Conservation (phyloP, 192 early-diverging fungal species). For the Physocladia obscura region DNA sequence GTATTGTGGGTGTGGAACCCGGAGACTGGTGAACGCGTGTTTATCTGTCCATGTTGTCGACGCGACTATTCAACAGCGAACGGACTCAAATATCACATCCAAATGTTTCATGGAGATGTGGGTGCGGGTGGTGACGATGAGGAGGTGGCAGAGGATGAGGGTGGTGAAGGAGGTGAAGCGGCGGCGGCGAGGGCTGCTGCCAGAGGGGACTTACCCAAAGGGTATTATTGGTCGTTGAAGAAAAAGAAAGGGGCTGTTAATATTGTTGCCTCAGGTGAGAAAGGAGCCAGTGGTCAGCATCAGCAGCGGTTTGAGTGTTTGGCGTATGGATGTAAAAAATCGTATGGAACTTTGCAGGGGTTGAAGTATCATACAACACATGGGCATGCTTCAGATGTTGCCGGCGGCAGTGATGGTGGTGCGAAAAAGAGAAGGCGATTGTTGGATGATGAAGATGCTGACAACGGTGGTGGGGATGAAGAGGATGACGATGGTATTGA, state of each 20-base stretch:
- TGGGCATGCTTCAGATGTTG: no score
- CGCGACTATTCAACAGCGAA: not conserved
- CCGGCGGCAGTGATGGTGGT: no score
- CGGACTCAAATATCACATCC: not conserved
- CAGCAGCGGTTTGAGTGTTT: not conserved
- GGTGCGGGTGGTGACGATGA: not conserved
- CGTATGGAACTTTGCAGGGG: not conserved
- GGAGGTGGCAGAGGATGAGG: not conserved
- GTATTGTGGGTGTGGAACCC: conserved; percentile 6
- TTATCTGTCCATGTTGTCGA: conserved; percentile 1
- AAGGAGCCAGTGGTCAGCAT: no score
- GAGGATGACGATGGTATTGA: no score
- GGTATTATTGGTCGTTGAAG: no score
- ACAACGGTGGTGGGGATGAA: no score
- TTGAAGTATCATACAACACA: conserved; percentile 7
- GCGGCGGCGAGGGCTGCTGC: not conserved
- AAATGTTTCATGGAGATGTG: not conserved
- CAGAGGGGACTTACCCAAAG: no score
- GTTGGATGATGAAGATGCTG: no score
- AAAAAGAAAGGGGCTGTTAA: no score
- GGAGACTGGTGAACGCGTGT: not conserved
- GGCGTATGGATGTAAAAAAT: not conserved
- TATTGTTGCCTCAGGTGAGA: no score
- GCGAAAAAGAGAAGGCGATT: no score
- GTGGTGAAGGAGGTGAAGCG: not conserved